Base-by-base conservation (phyloP, 305 asterid genomes). In the Salvia sclarea region DNA sequence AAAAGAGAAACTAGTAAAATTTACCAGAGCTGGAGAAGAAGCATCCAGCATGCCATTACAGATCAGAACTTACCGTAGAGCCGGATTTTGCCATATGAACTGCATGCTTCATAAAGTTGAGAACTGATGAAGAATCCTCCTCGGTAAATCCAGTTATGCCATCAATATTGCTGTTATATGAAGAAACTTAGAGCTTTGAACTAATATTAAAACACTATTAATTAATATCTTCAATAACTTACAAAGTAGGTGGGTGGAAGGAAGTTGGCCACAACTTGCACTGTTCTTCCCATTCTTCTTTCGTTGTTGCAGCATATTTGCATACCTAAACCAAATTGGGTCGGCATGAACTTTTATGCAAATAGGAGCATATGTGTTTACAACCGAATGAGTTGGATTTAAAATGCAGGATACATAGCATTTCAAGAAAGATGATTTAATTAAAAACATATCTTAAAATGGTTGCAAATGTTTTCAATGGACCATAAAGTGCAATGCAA, bases 251-350 rank as follows among this genome's bases (percentile, higher is more conserved):
- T 24, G 96, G 99, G 68, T 93, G 98, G 31, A 83, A 93, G 49
- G 98, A 93, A 24, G 98, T 91, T 57, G 98, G 97, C 98, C 98
- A 93, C 61, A 87, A 63, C 79, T 91, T 87, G 92, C 96, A 91
- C 60, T 93, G 98, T 73, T 86, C 98, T 67, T 82, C 88, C 98
- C 98, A 91, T 79, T 87, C 98, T 85, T 88, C 96, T 81, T 91
- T 91, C 35, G 96, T 85, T 30, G 72, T 71, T 47, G 97, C 96
- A 55, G 96, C 97, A 84, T 88, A 79, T 75, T 80, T 86, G 82
- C 92, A 85, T 10, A 90, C 94, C 96, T 90, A 78, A 60, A 78
- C 22, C 74, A 70, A 61, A 49, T 16, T 25, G 43, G 11, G 30
- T 54, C 43, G 21, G 37, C 25, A 41, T 50, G 18, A 67, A 37